These are phyloP conservation scores for Ogataea paradorogensis DNA, from an alignment of 805 yeast species.

Conservation along the genomic window DNA sequence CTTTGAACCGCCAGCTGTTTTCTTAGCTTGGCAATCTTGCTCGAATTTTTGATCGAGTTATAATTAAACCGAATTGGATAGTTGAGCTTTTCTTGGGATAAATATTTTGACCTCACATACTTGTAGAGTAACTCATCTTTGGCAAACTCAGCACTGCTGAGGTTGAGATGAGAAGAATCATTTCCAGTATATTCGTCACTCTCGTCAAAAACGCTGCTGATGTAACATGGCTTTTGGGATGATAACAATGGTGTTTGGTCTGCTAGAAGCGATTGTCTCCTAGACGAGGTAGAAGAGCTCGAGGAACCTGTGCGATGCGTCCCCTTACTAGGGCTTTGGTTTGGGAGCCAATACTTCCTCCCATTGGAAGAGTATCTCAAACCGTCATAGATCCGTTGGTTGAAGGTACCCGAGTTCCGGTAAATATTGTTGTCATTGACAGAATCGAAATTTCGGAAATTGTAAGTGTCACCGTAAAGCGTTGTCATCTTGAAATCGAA, in stretches of 20 bases:
- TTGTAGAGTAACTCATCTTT: slow-evolving; percentile 36
- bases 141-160: slow-evolving; percentile 26
- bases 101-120: slow-evolving; percentile 33
- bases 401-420: slow-evolving; percentile 41
- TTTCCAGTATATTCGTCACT: not conserved
- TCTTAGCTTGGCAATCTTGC: slow-evolving; percentile 17
- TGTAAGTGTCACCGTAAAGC: slow-evolving; percentile 67
- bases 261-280: slow-evolving; percentile 1
- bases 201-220: slow-evolving; percentile 6
- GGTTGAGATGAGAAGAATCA: slow-evolving; percentile 1
- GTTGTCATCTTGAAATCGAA: slow-evolving; percentile 74
- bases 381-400: slow-evolving; percentile 75
- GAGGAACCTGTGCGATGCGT: slow-evolving; percentile 6
- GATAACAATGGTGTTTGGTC: slow-evolving; percentile 14
- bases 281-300: slow-evolving; percentile 16
- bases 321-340: not conserved
- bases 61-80: slow-evolving; percentile 38
- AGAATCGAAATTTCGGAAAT: slow-evolving; percentile 80
- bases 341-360: slow-evolving; percentile 73
- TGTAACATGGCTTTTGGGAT: slow-evolving; percentile 12
- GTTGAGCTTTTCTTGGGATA: slow-evolving; percentile 37
- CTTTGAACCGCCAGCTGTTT: slow-evolving; percentile 8
- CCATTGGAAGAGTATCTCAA: slow-evolving; percentile 79
- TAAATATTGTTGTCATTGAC: slow-evolving; percentile 41
- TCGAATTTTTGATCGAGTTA: slow-evolving; percentile 15